phyloP scores from a whole-genome alignment of 1,139 yeast genomes.

The Hansenula sp. region DNA sequence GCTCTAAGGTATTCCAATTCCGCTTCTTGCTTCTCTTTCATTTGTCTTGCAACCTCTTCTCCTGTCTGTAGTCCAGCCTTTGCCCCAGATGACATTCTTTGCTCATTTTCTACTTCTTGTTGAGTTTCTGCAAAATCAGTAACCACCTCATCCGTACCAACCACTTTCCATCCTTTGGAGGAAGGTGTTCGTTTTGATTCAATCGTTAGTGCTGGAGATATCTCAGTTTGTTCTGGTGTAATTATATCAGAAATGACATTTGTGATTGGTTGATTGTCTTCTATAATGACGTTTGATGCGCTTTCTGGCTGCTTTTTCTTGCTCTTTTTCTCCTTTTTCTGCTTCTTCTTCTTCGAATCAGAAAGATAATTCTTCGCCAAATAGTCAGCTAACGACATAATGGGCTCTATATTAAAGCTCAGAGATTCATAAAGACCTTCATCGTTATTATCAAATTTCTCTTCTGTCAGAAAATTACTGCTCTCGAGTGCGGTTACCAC shows the following conservation, averaged over 20 bases:
- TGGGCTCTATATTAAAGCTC: background rate
- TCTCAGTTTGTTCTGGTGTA: no score
- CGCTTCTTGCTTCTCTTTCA: slow-evolving; percentile 24
- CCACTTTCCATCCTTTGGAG: slow-evolving; percentile 25
- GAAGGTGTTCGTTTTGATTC: no score
- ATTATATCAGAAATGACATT: no score
- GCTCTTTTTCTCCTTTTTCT: slow-evolving; percentile 16
- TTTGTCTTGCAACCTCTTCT: slow-evolving; percentile 32
- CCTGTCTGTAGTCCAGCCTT: slow-evolving; percentile 43
- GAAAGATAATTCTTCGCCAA: slow-evolving; percentile 42
- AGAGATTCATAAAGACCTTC: no score
- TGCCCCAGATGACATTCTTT: slow-evolving; percentile 34
- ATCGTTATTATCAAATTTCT: background rate
- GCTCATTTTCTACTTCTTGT: slow-evolving; percentile 2
- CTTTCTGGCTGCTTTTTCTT: slow-evolving; percentile 7
- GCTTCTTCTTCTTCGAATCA: slow-evolving; percentile 22
- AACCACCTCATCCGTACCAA: slow-evolving; percentile 22
- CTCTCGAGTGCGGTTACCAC: no score
- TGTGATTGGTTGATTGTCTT: no score
- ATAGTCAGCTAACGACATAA: slow-evolving; percentile 49
- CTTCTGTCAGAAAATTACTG: no score
- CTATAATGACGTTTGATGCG: background rate
- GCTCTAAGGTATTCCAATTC: slow-evolving; percentile 18
- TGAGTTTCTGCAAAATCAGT: slow-evolving; percentile 1
- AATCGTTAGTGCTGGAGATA: slow-evolving; percentile 1